Conservation (phyloP, 208 protist genomes). For the Acanthamoeba rhysodes region DNA sequence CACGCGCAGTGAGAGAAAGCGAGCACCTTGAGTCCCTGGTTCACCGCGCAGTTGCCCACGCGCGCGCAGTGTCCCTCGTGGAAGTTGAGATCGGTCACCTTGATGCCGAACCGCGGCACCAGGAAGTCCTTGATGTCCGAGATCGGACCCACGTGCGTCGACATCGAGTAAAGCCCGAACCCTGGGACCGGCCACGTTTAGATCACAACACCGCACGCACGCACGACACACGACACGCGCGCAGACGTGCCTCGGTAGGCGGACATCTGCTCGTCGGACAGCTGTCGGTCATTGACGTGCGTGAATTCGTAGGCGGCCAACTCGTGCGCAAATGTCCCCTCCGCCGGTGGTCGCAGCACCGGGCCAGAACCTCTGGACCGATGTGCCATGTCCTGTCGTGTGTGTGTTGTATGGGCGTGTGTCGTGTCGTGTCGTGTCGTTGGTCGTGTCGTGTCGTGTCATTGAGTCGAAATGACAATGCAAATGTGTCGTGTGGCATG, state of each 20-base stretch:
- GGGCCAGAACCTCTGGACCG: background rate
- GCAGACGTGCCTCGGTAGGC: background rate
- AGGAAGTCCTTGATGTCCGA: conserved; percentile 44
- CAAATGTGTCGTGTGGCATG: too few relatives aligned
- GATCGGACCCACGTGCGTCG: background rate
- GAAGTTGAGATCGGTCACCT: conserved; percentile 40
- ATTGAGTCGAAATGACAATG: too few relatives aligned
- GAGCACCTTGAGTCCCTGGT: conserved; percentile 54
- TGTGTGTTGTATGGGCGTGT: too few relatives aligned
- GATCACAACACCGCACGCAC: too few relatives aligned
- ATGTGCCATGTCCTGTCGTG: background rate
- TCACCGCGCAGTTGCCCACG: background rate
- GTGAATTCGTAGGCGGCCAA: background rate
- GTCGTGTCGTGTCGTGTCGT: too few relatives aligned
- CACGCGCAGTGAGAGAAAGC: background rate
- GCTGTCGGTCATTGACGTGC: background rate
- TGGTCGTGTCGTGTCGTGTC: too few relatives aligned
- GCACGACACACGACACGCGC: background rate
- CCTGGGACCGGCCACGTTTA: background rate
- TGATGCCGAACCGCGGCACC: conserved; percentile 40
- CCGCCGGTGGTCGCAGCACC: background rate
- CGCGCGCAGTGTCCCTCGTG: conserved; percentile 32
- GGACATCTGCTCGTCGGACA: background rate
- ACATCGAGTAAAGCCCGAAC: conserved; percentile 40
- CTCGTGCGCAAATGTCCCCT: background rate